Evolutionary conservation across 345 rosid species (phyloP).

Genomic region (Eucalyptus albens): DNA sequence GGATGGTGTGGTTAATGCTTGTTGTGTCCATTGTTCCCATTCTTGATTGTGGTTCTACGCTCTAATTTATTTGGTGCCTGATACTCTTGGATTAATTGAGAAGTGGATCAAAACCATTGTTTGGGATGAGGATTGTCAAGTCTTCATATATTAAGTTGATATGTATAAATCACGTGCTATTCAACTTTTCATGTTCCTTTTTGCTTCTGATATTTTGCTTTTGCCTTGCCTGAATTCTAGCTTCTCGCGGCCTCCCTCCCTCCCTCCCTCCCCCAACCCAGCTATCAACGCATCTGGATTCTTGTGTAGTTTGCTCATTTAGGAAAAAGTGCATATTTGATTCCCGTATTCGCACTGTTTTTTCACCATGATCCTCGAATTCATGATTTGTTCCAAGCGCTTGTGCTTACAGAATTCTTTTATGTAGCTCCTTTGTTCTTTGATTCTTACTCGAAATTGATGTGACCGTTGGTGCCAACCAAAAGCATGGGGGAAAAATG

Average conservation of each 20-base stretch:
- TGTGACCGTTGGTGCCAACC: background rate
- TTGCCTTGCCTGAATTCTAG: background rate
- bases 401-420: background rate
- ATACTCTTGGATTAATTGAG: background rate
- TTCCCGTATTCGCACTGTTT: background rate
- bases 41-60: background rate
- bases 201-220: background rate
- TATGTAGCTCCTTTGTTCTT: background rate
- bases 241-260: background rate
- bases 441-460: background rate
- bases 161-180: background rate
- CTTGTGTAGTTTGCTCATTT: background rate
- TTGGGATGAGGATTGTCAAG: background rate
- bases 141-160: background rate
- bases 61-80: background rate
- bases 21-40: background rate
- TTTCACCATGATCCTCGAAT: background rate
- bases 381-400: background rate
- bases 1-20: conserved; percentile 64
- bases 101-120: background rate
- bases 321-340: background rate
- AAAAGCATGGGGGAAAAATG: background rate
- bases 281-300: background rate
- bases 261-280: background rate
- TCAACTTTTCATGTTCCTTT: background rate